Evolutionary conservation across 2,329 filamentous ascomycete species (phyloP), one percentile per base, ranked within the genome.

Genomic region (Colletotrichum musicola): DNA sequence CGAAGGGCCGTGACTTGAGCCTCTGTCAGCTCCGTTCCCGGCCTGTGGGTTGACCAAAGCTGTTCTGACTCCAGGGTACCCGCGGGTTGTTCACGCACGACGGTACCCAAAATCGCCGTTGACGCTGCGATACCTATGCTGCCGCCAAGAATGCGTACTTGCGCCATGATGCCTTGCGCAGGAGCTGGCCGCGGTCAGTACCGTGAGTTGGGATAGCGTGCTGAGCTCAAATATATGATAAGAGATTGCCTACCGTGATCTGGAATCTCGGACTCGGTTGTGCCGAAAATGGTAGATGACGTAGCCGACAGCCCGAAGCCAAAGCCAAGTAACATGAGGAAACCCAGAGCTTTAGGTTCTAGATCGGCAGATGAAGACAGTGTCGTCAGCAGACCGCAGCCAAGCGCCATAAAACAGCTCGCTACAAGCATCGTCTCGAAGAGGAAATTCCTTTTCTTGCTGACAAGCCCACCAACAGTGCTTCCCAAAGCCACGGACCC

Each of bases 81-180:
- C 2, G 71, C 68, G 40, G 82, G 71, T 27, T 75, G 71, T 3
- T 75, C 63, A 27, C 73, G 75, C 49, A 76, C 77, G 72, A 73
- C 78, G 57, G 68, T 77, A 50, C 63, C 67, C 72, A 86, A 72
- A 16, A 87, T 79, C 16, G 83, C 82, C 1, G 86, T 83, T 20
- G 85, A 88, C 1, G 83, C 80, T 3, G 86, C 84, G 60, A 88
- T 86, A 3, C 86, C 86, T 30, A 88, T 77, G 64, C 85, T 87
- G 6, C 86, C 86, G 4, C 86, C 86, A 0, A 88, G 77, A 22
- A 88, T 81, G 38, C 86, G 81, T 25, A 82, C 75, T 63, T 88
- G 85, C 0, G 85, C 83, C 13, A 88, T 73, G 46, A 88, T 82
- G 0, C 85, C 86, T 71, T 88, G 86, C 0, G 85, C 84, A 12